These are phyloP conservation scores for Avena sativa DNA, from an alignment of 176 grass and related monocot genomes.

Conservation along the genomic window DNA sequence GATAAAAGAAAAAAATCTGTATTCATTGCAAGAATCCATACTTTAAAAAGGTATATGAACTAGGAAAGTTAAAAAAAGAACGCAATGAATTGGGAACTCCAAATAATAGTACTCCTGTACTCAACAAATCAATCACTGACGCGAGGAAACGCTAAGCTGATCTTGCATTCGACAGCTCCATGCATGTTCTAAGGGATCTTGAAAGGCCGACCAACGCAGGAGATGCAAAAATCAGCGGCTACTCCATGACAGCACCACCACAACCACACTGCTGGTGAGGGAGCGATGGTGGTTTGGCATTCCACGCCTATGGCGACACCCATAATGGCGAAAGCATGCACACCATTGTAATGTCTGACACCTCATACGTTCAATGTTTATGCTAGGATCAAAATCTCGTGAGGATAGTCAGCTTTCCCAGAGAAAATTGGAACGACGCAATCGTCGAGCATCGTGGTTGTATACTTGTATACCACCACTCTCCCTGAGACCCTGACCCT, in stretches of 20 bases:
- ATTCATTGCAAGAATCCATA: not conserved
- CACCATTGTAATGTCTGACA: not conserved
- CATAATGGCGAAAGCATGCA: slow-evolving; percentile 35
- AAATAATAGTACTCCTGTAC: not conserved
- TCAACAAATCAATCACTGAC: not conserved
- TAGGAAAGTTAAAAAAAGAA: not conserved
- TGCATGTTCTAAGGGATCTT: not conserved
- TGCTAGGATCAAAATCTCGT: not conserved
- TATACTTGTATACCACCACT: not conserved
- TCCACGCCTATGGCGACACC: not conserved
- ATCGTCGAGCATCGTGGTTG: not conserved
- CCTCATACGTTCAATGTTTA: slow-evolving; percentile 5
- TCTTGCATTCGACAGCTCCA: slow-evolving; percentile 1
- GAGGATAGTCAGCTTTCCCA: slow-evolving; percentile 6
- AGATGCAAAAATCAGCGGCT: not conserved
- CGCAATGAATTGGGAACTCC: not conserved
- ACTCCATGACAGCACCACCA: not conserved
- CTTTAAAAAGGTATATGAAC: slow-evolving; percentile 31
- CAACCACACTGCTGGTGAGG: not conserved
- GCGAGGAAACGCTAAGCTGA: not conserved
- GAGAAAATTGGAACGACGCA: slow-evolving; percentile 33
- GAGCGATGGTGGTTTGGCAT: slow-evolving; percentile 13
- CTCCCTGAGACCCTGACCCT: not conserved
- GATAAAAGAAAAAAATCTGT: not conserved
- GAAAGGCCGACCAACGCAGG: slow-evolving; percentile 7